phyloP scores from a whole-genome alignment of 495 filamentous ascomycete genomes.

The Aspergillus bridgeri region DNA sequence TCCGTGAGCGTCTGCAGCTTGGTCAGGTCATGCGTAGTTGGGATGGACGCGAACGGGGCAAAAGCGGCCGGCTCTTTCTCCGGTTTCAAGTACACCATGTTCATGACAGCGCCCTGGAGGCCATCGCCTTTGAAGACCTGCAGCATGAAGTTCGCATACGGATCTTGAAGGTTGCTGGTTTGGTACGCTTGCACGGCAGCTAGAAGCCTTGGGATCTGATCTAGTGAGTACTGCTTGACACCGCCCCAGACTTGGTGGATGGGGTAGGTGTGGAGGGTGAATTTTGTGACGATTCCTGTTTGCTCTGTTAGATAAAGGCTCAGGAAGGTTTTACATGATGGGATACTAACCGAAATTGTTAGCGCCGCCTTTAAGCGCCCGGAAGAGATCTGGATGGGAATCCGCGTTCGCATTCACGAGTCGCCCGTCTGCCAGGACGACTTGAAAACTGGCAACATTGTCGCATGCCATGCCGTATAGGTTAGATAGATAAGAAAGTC shows the following conservation, averaged over 20 bases:
- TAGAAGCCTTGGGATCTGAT: too few species aligned
- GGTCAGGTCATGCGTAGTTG: not conserved
- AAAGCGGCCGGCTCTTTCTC: not conserved
- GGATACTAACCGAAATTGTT: slow-evolving; percentile 47
- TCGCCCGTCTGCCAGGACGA: slow-evolving; percentile 30
- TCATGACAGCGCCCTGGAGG: not conserved
- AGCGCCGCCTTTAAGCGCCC: slow-evolving; percentile 38
- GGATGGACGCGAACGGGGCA: not conserved
- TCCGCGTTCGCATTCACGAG: slow-evolving; percentile 22
- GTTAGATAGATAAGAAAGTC: too few species aligned
- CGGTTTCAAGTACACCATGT: not conserved
- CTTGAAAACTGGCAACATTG: slow-evolving; percentile 23
- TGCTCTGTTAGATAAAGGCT: too few species aligned
- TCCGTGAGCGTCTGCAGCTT: not conserved
- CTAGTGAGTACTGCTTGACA: too few species aligned
- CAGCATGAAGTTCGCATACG: not conserved
- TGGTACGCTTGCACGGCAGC: too few species aligned
- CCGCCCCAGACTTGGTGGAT: too few species aligned
- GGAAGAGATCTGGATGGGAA: slow-evolving; percentile 32
- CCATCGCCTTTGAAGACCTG: not conserved
- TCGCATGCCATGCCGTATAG: too few species aligned
- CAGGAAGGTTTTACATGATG: too few species aligned
- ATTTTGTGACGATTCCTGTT: slow-evolving; percentile 44
- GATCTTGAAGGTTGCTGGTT: not conserved
- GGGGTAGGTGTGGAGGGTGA: slow-evolving; percentile 41